These are phyloP conservation scores for Cichorium intybus DNA, from an alignment of 140 eudicot species.

Conservation along the genomic window DNA sequence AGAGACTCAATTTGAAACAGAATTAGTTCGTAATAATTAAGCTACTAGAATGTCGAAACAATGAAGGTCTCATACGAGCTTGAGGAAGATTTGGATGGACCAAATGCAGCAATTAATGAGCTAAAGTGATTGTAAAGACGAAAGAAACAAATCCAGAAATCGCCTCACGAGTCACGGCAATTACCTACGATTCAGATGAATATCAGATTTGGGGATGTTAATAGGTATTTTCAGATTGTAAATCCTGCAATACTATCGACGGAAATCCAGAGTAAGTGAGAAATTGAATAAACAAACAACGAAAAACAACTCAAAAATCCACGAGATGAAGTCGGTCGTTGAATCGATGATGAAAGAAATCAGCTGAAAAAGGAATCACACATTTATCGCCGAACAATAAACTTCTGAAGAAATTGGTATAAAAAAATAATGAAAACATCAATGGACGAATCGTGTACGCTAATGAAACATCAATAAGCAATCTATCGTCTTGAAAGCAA, in stretches of 20 bases:
- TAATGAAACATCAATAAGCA: slow-evolving; percentile 22
- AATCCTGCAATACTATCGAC: slow-evolving; percentile 6
- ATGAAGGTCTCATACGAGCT: not conserved
- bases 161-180: not conserved
- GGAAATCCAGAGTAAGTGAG: slow-evolving; percentile 1
- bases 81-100: not conserved
- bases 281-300: slow-evolving; percentile 1
- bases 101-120: slow-evolving; percentile 9
- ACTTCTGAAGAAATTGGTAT: not conserved
- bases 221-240: slow-evolving; percentile 2
- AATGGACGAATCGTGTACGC: slow-evolving; percentile 27
- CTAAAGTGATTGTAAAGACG: not conserved
- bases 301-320: slow-evolving; percentile 15
- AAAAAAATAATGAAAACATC: not conserved
- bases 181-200: slow-evolving; percentile 18
- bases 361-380: slow-evolving; percentile 8
- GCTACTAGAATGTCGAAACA: not conserved
- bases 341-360: not conserved
- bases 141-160: not conserved
- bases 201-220: slow-evolving; percentile 15
- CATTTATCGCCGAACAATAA: not conserved
- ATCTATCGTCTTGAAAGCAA: slow-evolving; percentile 23
- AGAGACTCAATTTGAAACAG: not conserved
- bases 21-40: not conserved
- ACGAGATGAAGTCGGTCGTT: slow-evolving; percentile 8